Percentiles rank a stretch among this genome's conserved stretches.
phyloP scores from a whole-genome alignment of 192 early-diverging fungal genomes.

The Coemansia sp. region DNA sequence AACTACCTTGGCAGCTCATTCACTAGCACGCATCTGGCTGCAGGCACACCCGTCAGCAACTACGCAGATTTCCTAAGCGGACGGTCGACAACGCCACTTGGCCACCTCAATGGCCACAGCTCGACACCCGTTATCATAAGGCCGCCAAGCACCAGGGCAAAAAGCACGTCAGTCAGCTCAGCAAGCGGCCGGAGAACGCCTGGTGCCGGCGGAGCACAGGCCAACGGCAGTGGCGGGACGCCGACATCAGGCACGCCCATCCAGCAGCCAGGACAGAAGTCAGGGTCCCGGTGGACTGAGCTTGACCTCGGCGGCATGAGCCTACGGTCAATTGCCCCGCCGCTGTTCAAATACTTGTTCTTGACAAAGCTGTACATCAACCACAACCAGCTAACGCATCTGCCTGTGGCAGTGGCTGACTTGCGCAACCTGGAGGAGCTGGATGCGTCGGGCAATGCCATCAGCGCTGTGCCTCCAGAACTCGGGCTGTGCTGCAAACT shows the following conservation, averaged over 20 bases:
- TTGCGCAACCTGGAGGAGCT: constrained; percentile 71
- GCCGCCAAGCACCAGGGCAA: constrained; percentile 50
- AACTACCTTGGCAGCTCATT: constrained; percentile 36
- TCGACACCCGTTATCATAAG: constrained; percentile 49
- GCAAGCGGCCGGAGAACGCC: constrained; percentile 49
- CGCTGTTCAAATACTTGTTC: constrained; percentile 82
- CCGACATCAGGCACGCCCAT: constrained; percentile 16
- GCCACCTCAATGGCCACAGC: constrained; percentile 38
- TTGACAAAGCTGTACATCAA: constrained; percentile 93
- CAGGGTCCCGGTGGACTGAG: constrained; percentile 69
- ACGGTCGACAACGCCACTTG: constrained; percentile 50
- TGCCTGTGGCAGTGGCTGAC: constrained; percentile 71
- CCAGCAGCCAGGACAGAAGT: constrained; percentile 25
- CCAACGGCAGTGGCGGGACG: constrained; percentile 20
- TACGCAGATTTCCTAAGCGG: constrained; percentile 51
- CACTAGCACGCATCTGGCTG: constrained; percentile 31
- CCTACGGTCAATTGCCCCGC: constrained; percentile 74
- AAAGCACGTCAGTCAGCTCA: constrained; percentile 46
- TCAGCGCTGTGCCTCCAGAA: constrained; percentile 82
- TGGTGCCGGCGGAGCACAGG: constrained; percentile 13
- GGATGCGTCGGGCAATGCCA: constrained; percentile 88
- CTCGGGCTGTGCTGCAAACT: constrained; percentile 81
- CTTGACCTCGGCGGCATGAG: constrained; percentile 97
- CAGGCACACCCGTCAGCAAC: constrained; percentile 52
- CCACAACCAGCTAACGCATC: constrained; percentile 86